Base-by-base conservation (phyloP, 768 basidiomycete species). In the Cyclocybe aegerita region DNA sequence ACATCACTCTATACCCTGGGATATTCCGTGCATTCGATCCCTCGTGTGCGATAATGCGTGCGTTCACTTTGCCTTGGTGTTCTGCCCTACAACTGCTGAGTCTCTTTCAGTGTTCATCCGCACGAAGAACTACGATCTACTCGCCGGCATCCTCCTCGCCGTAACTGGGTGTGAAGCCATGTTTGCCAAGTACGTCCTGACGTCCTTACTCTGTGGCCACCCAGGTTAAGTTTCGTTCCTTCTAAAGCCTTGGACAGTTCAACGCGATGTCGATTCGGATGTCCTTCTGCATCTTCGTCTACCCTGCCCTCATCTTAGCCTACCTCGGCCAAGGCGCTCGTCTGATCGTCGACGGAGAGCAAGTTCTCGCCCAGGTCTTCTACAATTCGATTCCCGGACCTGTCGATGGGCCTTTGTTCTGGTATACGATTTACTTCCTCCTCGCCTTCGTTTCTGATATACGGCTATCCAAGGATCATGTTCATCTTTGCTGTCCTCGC, bases 271-370 rank as follows among this genome's bases (percentile, higher is more conserved):
- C 83, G 6, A 86, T 86, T 44, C 77, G 79, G 52, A 60, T 82
- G 17, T 81, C 80, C 0, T 86, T 86, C 60, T 60, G 63, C 16
- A 53, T 47, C 9, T 67, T 83, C 45, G 82, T 80, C 1, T 87
- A 83, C 58, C 85, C 85, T 0, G 75, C 76, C 11, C 68, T 89
- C 34, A 52, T 83, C 1, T 70, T 89, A 0, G 80, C 82, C 5
- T 89, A 89, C 59, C 78, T 89, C 12, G 87, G 86, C 1, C 86
- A 89, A 65, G 86, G 86, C 10, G 81, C 86, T 9, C 72, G 77
- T 2, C 66, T 89, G 34, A 79, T 87, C 51, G 48, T 56, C 2
- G 74, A 82, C 49, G 79, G 80, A 4, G 74, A 75, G 17, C 55
- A 39, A 0, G 76, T 85, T 14, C 57, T 88, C 4, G 9, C 56